Evolutionary conservation across 1,284 basidiomycete genomes (phyloP), one percentile per base, ranked within the genome.

Genomic region (Takashimella koratensis): DNA sequence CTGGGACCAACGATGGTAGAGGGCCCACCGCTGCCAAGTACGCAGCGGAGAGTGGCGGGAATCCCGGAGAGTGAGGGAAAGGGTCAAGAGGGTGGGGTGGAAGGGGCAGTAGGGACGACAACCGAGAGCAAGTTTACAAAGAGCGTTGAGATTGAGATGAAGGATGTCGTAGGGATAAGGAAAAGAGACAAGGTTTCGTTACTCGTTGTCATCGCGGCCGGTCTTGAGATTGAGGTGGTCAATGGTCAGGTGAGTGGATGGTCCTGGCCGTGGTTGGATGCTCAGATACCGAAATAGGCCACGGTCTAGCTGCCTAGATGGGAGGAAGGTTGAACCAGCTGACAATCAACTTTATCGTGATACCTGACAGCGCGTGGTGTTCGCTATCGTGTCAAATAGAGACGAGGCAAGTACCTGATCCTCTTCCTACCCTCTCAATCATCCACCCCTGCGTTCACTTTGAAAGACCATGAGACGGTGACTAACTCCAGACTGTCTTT

Each of bases 241-340:
- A 45, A 52, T 43, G 54, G 54, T 2, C 46, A 13, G n/a, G 54
- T 53, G 24, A 45, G 54, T 52, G 45, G 19, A 36, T 8, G n/a
- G n/a, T n/a, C n/a, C n/a, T n/a, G n/a, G n/a, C n/a, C n/a, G n/a
- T n/a, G n/a, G n/a, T n/a, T n/a, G n/a, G n/a, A n/a, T n/a, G n/a
- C n/a, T n/a, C n/a, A n/a, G n/a, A n/a, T n/a, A n/a, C n/a, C n/a
- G n/a, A n/a, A n/a, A n/a, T n/a, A n/a, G n/a, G n/a, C n/a, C n/a
- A n/a, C n/a, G n/a, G n/a, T n/a, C n/a, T n/a, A n/a, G n/a, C n/a
- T n/a, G n/a, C n/a, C n/a, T n/a, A n/a, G n/a, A n/a, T n/a, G n/a
- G n/a, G n/a, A n/a, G n/a, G n/a, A n/a, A n/a, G n/a, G n/a, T n/a
- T n/a, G n/a, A n/a, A n/a, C n/a, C n/a, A n/a, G n/a, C n/a, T n/a